Evolutionary conservation across 345 rosid species (phyloP), one percentile per base, ranked within the genome.

Genomic region (Pelargonium nanum): DNA sequence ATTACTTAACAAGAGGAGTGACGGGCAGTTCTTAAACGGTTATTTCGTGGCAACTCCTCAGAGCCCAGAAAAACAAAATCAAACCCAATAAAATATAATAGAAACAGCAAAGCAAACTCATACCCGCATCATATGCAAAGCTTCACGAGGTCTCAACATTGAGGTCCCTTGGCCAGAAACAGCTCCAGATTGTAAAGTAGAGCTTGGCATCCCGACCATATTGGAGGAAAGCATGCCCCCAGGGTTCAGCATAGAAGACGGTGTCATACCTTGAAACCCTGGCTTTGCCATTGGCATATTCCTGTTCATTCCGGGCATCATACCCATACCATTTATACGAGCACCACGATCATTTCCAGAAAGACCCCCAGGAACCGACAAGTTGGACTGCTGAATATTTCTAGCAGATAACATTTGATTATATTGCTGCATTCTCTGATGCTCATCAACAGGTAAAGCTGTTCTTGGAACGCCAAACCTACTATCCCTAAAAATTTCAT

Each of bases 361-460:
- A 64, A 77, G 75, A 68, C 81, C 66, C 66, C 92, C 94, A 52
- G 90, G 68, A 63, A 75, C 81, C 64, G 96, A 65, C 82, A 85
- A 52, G 74, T 75, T 87, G 62, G 91, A 48, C 74, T 84, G 99
- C 72, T 79, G 92, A 67, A 81, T 64, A 61, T 81, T 80, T 81
- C 96, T 83, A 67, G 76, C 70, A 2, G 96, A 68, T 59, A 82
- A 26, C 81, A 81, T 77, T 72, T 86, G 96, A 77, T 80, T 83
- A 67, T 68, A 70, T 53, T 80, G 95, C 63, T 80, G 97, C 75
- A 80, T 71, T 68, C 89, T 76, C 60, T 86, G 96, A 66, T 86
- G 97, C 75, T 94, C 97, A 58, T 88, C 93, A 70, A 64, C 83
- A 28, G 85, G 89, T 61, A 82, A 78, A 77, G 95, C 26, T 58